Percentiles rank a stretch among this genome's conserved stretches.
Evolutionary conservation across 2,329 filamentous ascomycete genomes (phyloP).

Genomic region (Tothia fuscella): DNA sequence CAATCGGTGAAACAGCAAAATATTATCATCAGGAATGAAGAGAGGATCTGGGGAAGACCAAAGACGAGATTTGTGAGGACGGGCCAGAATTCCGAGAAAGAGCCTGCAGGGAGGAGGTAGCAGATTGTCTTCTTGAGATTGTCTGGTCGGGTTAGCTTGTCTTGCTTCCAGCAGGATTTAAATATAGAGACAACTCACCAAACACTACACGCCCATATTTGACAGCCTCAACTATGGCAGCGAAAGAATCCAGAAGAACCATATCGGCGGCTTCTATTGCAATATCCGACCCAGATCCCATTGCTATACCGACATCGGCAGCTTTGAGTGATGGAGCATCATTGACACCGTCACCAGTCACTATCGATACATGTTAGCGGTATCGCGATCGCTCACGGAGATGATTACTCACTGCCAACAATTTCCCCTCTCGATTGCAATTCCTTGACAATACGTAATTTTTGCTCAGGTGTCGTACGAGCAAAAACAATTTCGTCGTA

Average conservation of each 20-base stretch:
- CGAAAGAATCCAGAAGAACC: slow-evolving; percentile 56
- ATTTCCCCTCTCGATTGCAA: slow-evolving; percentile 50
- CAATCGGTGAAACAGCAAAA: slow-evolving; percentile 63
- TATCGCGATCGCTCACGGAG: slow-evolving; percentile 16
- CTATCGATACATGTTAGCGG: slow-evolving; percentile 12
- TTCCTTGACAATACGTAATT: slow-evolving; percentile 66
- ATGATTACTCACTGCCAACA: slow-evolving; percentile 31
- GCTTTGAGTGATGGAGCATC: slow-evolving; percentile 43
- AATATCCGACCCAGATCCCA: slow-evolving; percentile 45
- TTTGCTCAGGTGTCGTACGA: slow-evolving; percentile 66
- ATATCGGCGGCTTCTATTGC: slow-evolving; percentile 52
- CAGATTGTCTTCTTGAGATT: slow-evolving; percentile 67
- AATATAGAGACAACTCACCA: too few species aligned
- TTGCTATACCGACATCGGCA: slow-evolving; percentile 48
- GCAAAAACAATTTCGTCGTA: slow-evolving; percentile 69
- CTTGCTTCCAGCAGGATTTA: slow-evolving; percentile 4
- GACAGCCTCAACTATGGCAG: slow-evolving; percentile 59
- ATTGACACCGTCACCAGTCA: slow-evolving; percentile 39
- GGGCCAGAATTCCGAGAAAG: slow-evolving; percentile 66
- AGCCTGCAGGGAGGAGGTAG: slow-evolving; percentile 62
- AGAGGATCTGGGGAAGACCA: slow-evolving; percentile 60
- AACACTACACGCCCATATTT: slow-evolving; percentile 65
- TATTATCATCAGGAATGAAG: slow-evolving; percentile 56
- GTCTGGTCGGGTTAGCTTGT: too few species aligned
- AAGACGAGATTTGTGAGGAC: slow-evolving; percentile 62